phyloP scores from a whole-genome alignment of 2,329 filamentous ascomycete genomes.

The Fusarium gaditjirri region DNA sequence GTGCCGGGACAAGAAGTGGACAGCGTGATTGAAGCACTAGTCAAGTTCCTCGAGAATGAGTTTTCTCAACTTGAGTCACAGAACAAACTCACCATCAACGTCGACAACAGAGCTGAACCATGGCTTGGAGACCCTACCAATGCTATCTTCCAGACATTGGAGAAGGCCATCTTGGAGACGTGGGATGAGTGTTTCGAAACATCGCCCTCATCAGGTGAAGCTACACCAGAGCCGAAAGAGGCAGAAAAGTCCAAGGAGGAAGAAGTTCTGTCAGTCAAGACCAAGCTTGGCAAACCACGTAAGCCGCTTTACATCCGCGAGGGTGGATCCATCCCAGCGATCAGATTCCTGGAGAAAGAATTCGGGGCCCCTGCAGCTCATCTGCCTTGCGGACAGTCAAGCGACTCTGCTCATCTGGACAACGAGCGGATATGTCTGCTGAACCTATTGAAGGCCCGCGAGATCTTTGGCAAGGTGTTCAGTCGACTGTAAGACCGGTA shows the following conservation, averaged over 20 bases:
- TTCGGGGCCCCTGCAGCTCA: constrained; percentile 92
- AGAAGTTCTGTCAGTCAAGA: constrained; percentile 33
- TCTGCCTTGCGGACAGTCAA: constrained; percentile 93
- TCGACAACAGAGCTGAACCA: constrained; percentile 93
- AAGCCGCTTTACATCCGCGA: constrained; percentile 94
- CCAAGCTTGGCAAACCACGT: constrained; percentile 49
- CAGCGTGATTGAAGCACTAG: constrained; percentile 75
- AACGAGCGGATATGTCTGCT: constrained; percentile 91
- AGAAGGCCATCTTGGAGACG: constrained; percentile 83
- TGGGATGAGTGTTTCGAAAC: constrained; percentile 72
- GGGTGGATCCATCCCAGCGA: constrained; percentile 93
- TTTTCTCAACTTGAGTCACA: constrained; percentile 81
- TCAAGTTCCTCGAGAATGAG: constrained; percentile 72
- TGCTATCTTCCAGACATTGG: constrained; percentile 88
- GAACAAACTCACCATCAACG: constrained; percentile 82
- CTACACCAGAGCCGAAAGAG: constrained; percentile 2
- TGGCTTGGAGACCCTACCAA: constrained; percentile 95
- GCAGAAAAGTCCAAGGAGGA: constrained; percentile 35
- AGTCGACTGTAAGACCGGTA: constrained; percentile 61
- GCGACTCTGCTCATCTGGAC: constrained; percentile 91
- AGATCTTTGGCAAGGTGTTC: constrained; percentile 92
- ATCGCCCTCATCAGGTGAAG: constrained; percentile 18
- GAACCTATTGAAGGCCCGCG: constrained; percentile 90
- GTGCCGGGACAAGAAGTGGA: constrained; percentile 93
- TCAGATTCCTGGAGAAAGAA: constrained; percentile 93